A percentile compares a stretch with the other conserved stretches of the same genome.
Conservation (phyloP, 345 rosid species). For the Pseudoturritis turrita region DNA sequence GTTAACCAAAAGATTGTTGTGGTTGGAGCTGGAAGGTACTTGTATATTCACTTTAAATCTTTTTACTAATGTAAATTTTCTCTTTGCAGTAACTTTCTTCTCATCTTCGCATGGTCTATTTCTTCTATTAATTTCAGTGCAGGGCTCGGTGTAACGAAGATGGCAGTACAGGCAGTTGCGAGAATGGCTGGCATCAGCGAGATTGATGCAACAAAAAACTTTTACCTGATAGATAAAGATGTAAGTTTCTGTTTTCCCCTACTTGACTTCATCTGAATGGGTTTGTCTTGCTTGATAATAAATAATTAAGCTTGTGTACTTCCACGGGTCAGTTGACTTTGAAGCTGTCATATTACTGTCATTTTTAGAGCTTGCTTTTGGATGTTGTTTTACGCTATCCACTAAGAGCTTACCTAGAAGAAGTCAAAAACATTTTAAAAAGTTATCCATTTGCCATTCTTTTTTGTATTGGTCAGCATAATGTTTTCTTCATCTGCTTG, state of each 20-base stretch:
- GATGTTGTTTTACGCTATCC: neutral
- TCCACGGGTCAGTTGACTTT: constrained; percentile 20
- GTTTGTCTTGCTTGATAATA: neutral
- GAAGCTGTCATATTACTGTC: constrained; percentile 7
- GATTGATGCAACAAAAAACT: constrained; percentile 45
- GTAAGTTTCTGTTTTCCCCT: constrained; percentile 40
- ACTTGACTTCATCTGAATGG: neutral
- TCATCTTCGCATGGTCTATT: neutral
- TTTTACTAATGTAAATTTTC: neutral
- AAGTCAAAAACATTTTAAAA: neutral
- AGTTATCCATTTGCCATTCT: constrained; percentile 1
- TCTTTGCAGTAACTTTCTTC: neutral
- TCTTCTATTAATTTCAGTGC: constrained; percentile 55
- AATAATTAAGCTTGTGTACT: neutral
- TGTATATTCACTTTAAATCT: constrained; percentile 8
- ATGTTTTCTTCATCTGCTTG: constrained; percentile 3
- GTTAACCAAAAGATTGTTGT: constrained; percentile 94
- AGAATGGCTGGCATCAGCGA: constrained; percentile 72
- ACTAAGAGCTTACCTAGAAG: constrained; percentile 2
- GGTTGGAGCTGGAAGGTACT: constrained; percentile 99
- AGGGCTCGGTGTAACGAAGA: constrained; percentile 90
- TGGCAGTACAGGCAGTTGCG: constrained; percentile 71
- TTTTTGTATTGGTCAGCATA: constrained; percentile 5
- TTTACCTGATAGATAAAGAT: constrained; percentile 87
- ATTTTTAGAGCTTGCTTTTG: constrained; percentile 12